Conservation (phyloP, 805 yeast genomes). For the Spathaspora arborariae region DNA sequence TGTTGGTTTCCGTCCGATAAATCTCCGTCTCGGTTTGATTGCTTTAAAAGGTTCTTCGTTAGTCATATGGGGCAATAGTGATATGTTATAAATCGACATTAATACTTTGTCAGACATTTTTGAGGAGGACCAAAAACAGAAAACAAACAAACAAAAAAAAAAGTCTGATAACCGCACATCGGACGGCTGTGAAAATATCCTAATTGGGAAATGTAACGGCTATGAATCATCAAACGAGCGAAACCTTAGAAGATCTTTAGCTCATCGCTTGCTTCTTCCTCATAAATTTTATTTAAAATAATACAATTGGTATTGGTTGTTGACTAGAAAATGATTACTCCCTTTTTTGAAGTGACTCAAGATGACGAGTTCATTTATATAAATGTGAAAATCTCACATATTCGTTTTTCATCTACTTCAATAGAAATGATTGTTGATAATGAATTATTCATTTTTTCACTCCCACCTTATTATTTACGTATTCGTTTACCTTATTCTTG, state of each 20-base stretch:
- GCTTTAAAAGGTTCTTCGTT: background rate
- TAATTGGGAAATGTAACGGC: background rate
- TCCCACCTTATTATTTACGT: slow-evolving; percentile 85
- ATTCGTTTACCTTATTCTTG: slow-evolving; percentile 67
- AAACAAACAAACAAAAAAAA: background rate
- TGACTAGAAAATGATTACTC: slow-evolving; percentile 71
- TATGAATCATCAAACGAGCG: background rate
- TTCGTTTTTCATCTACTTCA: slow-evolving; percentile 66
- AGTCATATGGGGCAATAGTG: background rate
- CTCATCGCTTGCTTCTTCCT: background rate
- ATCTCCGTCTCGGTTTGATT: slow-evolving; percentile 45
- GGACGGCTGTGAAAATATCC: background rate
- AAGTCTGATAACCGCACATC: background rate
- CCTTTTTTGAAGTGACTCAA: slow-evolving; percentile 72
- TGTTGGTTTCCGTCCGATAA: slow-evolving; percentile 50
- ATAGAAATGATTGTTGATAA: slow-evolving; percentile 78
- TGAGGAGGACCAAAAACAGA: no score
- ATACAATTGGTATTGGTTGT: background rate
- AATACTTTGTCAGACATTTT: background rate
- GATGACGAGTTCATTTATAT: slow-evolving; percentile 68
- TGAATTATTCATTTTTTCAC: slow-evolving; percentile 74
- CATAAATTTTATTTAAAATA: background rate
- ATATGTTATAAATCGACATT: background rate
- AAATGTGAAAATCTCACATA: slow-evolving; percentile 63
- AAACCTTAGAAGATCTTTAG: background rate